Evolutionary conservation across 1,139 yeast species (phyloP), one percentile per base, ranked within the genome.

Genomic region (Pichia sp.): DNA sequence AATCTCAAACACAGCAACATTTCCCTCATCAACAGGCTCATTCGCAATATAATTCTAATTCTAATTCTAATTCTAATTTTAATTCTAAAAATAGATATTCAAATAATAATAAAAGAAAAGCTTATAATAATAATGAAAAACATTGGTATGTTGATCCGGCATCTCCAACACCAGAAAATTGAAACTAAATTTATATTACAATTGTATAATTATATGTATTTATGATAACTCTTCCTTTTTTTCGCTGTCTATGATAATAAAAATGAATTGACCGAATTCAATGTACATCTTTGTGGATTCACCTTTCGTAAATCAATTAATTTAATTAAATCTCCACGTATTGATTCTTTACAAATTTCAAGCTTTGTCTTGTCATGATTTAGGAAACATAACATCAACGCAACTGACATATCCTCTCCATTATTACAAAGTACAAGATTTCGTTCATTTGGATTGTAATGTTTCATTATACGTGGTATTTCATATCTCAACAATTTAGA

Each of bases 251-350:
- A 50, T 15, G 58, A 57, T 58, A 62, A 51, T 32, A 62, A 40
- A 44, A 36, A 60, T 4, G 57, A 42, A 40, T 62, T 60, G 4
- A 62, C 60, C 1, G 65, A 53, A 56, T 85, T 92, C 39, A 87
- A 66, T 0, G 94, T 83, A 26, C 85, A 80, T 46, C 96, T 68
- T 51, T 90, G 81, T 0, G 96, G 95, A 53, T 86, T 85, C 9
- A 77, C 77, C 42, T 73, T 75, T 23, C 72, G 64, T 4, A 66
- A 57, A n/a, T 70, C 66, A 24, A 74, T 70, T 7, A 87, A 59
- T 46, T 65, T 63, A 3, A 80, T 76, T 41, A 86, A 65, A 50
- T 84, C 82, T 54, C 73, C 74, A 49, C 80, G 76, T 9, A 88
- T 75, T 5, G 70, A 57, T 24, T 72, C 79, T 59, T 85, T 85